These are phyloP conservation scores for Pecoramyces ruminantium DNA, from an alignment of 192 early-diverging fungal species.

Conservation along the genomic window DNA sequence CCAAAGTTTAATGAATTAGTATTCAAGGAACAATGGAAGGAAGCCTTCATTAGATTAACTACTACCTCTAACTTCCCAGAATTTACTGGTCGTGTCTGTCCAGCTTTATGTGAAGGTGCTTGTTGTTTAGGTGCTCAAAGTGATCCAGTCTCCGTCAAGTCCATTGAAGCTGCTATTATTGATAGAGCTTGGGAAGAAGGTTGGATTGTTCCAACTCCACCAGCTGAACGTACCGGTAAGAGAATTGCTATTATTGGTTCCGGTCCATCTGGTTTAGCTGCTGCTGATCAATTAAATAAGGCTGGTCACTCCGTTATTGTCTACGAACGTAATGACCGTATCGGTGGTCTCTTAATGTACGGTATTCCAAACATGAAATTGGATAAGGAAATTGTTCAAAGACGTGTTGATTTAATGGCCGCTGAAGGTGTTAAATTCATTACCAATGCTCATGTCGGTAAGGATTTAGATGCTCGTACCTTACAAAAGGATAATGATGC, in stretches of 20 bases:
- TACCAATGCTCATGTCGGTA: constrained; percentile 75
- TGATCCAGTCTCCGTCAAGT: constrained; percentile 89
- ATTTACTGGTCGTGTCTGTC: constrained; percentile 97
- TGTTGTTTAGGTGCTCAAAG: constrained; percentile 89
- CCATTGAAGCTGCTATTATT: constrained; percentile 94
- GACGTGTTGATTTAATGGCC: constrained; percentile 82
- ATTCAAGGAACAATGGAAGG: constrained; percentile 90
- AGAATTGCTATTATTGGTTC: constrained; percentile 82
- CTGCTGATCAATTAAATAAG: constrained; percentile 94
- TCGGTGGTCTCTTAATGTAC: constrained; percentile 92
- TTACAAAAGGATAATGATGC: constrained; percentile 60
- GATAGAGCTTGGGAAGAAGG: constrained; percentile 92
- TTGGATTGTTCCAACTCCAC: constrained; percentile 85
- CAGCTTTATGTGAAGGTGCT: constrained; percentile 93
- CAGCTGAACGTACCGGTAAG: constrained; percentile 60
- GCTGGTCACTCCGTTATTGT: constrained; percentile 89
- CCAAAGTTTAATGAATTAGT: constrained; percentile 98
- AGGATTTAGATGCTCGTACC: constrained; percentile 48
- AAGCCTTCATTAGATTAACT: constrained; percentile 77
- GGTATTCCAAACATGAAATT: constrained; percentile 99
- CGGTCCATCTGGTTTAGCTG: constrained; percentile 86
- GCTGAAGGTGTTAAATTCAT: constrained; percentile 89
- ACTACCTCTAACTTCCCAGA: constrained; percentile 99
- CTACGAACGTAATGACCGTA: constrained; percentile 91
- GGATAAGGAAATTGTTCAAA: constrained; percentile 86